Base-by-base conservation (phyloP, 2,329 filamentous ascomycete genomes). In the Aspergillus chevalieri region DNA sequence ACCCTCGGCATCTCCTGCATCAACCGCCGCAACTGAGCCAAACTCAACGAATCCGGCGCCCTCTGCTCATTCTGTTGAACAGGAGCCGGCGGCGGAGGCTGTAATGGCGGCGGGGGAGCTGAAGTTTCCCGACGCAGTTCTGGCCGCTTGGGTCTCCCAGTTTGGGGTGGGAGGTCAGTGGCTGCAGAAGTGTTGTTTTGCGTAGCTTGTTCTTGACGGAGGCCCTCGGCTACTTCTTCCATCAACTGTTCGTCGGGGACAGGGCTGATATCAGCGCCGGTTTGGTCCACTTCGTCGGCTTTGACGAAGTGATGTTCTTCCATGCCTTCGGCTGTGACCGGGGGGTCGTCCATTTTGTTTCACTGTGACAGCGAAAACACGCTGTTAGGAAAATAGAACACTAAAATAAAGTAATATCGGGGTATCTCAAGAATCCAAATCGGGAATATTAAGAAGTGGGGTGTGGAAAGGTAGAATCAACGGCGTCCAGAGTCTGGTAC, bases 1-100 rank as follows among this genome's bases (percentile, higher is more conserved):
- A 77, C 65, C 55, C 81, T 82, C 14, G 86, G 86, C 57, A 89
- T 83, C 51, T 91, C 87, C 54, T 83, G 81, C 15, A 91, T 85
- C 47, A 91, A 80, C 56, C 81, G 82, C 55, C 82, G 80, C 45
- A 92, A 75, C 68, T 92, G 87, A 52, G 83, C 78, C 41, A 92
- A 74, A 30, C 86, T 91, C 24, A 92, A 76, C 14, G 87, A 91
- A 70, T 91, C 86, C 21, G 74, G 66, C 64, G 81, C 56, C 44
- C 61, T 58, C 44, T 69, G 65, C 36, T 56, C 49, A 50, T 60
- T 59, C 44, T 70, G 67, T 48, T 72, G 68, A 38, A 68, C 61
- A 12, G 74, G 74, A 28, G 74, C 68, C 28, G 74, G 71, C 24
- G 74, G 73, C 21, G 74, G 73, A 22, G 74, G 73, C 48, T 73